Conservation (phyloP, 768 basidiomycete species). For the Lactifluus pinguis region DNA sequence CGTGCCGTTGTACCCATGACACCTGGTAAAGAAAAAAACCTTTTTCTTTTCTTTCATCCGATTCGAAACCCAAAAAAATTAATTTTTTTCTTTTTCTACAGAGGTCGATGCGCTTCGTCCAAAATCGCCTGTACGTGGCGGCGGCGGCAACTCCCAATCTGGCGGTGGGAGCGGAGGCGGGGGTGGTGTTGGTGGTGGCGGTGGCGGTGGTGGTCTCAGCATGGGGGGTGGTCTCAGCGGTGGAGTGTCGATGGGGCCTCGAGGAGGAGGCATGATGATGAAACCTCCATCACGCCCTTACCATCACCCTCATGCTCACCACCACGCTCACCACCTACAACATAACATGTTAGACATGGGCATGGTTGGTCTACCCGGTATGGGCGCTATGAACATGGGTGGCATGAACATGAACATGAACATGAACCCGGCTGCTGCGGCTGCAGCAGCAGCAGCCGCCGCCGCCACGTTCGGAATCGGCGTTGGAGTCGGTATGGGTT, state of each 20-base stretch:
- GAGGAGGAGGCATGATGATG: not conserved
- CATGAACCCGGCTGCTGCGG: not conserved
- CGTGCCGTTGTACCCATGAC: constrained; percentile 57
- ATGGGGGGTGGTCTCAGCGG: not conserved
- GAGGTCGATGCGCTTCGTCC: constrained; percentile 82
- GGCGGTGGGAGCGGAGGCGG: not conserved
- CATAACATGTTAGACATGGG: constrained; percentile 15
- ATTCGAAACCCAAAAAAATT: too few relatives aligned
- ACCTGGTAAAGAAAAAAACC: constrained; percentile 25
- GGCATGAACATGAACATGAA: constrained; percentile 12
- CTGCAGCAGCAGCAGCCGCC: not conserved
- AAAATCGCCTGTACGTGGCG: constrained; percentile 63
- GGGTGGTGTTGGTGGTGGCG: not conserved
- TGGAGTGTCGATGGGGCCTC: constrained; percentile 1
- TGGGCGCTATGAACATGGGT: constrained; percentile 8
- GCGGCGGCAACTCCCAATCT: constrained; percentile 24
- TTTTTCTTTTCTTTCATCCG: too few relatives aligned
- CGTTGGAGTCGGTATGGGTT: constrained; percentile 12
- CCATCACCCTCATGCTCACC: not conserved
- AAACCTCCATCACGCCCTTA: not conserved
- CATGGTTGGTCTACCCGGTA: constrained; percentile 21
- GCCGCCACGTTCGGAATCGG: constrained; percentile 20
- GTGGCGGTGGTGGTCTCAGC: not conserved
- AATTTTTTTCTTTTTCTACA: not conserved
- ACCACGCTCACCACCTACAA: not conserved